A percentile compares a stretch with the other conserved stretches of the same genome.
Evolutionary conservation across 2,329 filamentous ascomycete species (phyloP).

Genomic region (Xylariaceae sp.): DNA sequence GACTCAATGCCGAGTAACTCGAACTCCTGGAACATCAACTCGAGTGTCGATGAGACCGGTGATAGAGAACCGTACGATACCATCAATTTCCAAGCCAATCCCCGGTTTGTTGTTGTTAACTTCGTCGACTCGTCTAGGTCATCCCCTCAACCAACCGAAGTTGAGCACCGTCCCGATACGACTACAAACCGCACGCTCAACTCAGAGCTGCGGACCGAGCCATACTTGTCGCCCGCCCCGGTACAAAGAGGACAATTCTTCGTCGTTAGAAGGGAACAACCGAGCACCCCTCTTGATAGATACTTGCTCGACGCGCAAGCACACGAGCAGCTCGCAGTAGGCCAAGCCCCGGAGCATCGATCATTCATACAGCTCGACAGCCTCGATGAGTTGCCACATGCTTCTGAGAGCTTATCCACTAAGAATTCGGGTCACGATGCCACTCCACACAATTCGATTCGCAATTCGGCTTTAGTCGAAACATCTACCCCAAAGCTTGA

Average conservation of each 20-base stretch:
- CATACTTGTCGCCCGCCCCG: not conserved
- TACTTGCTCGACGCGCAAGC: constrained; percentile 20
- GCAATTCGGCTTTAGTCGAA: not conserved
- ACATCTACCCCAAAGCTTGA: not conserved
- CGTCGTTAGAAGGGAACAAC: not conserved
- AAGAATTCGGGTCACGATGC: not conserved
- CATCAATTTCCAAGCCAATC: not conserved
- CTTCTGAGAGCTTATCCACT: not conserved
- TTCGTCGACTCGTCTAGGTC: not conserved
- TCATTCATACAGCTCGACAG: not conserved
- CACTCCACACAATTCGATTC: not conserved
- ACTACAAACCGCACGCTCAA: not conserved
- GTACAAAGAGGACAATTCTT: not conserved
- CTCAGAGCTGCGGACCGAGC: not conserved
- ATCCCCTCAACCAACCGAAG: not conserved
- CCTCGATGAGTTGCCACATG: not conserved
- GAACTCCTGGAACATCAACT: constrained; percentile 18
- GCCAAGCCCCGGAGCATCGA: not conserved
- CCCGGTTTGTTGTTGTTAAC: not conserved
- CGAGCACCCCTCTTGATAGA: constrained; percentile 18
- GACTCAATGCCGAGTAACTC: constrained; percentile 20
- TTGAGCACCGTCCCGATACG: not conserved
- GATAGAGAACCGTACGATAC: constrained; percentile 15
- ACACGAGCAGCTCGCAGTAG: constrained; percentile 23
- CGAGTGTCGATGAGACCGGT: constrained; percentile 18